Evolutionary conservation across 148 eudicot species (phyloP).

Genomic region (Suaeda aralocaspica): DNA sequence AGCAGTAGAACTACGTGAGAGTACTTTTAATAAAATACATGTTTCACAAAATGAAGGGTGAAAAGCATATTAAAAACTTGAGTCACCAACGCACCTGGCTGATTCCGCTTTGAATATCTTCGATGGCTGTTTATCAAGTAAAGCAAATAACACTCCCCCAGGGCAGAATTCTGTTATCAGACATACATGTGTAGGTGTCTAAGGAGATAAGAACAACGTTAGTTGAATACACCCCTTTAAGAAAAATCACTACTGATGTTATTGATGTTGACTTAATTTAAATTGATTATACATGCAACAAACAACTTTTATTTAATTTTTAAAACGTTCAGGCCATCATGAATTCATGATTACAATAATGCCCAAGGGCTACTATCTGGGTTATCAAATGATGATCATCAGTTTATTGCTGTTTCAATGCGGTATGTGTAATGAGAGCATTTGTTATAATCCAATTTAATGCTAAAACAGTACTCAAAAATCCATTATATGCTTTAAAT

Average conservation of each 20-base stretch:
- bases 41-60: background rate
- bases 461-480: background rate
- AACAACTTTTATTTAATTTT: no score
- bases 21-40: background rate
- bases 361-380: background rate
- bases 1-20: background rate
- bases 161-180: constrained; percentile 94
- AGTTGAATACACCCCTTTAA: constrained; percentile 16
- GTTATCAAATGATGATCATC: background rate
- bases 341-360: background rate
- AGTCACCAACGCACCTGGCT: constrained; percentile 54
- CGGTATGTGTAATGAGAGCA: background rate
- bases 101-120: constrained; percentile 89
- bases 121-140: constrained; percentile 96
- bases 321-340: background rate
- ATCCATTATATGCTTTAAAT: background rate
- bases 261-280: background rate
- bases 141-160: constrained; percentile 92
- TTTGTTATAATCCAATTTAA: background rate
- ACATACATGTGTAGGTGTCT: constrained; percentile 94
- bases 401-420: background rate
- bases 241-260: background rate
- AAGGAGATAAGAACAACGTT: constrained; percentile 29
- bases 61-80: constrained; percentile 8
- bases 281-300: background rate